Base-by-base conservation (phyloP, 1,284 basidiomycete species). In the Cutaneotrichosporon cyanovorans region DNA sequence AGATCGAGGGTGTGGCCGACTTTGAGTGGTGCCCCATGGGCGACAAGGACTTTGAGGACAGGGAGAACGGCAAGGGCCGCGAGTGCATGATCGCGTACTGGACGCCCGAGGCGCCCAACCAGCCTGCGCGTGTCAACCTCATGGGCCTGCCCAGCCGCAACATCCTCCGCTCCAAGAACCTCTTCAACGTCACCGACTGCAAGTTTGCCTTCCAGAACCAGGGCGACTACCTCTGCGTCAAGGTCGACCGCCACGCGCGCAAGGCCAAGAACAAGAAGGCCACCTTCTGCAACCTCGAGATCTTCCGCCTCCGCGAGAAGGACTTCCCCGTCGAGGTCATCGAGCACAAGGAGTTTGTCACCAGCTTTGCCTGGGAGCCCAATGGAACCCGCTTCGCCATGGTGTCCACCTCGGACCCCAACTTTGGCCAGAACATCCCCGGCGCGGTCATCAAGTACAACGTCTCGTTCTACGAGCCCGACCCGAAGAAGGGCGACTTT, bases 171-270 rank as follows among this genome's bases (percentile, higher is more conserved):
- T 87, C 92, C 61, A 98, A 98, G 78, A 98, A 99, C 72, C 72
- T 99, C 53, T 98, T 98, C 79, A 93, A 93, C 68, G 95, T 99
- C 44, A 85, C 90, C 4, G 93, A 97, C 78, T 97, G 92, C 74
- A 97, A 97, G 76, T 80, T 99, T 39, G 86, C 87, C 74, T 99
- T 91, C 92, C 95, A 99, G 75, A 95, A 93, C 65, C 88, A 95
- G 69, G 95, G 95, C 42, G 92, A 98, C 73, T 98, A 90, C 77
- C 80, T 99, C 21, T 98, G 95, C 64, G 95, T 98, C 73, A 97
- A 96, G 75, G 95, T 99, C 49, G 95, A 99, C 74, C 86, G 95
- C 50, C 92, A 97, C 71, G 61, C 64, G 32, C 58, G 66, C 55
- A 68, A 68, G 52, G 97, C 93, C 37, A 98, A 98, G 77, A 95